A percentile compares a stretch with the other conserved stretches of the same genome.
These are phyloP conservation scores for Leishmania tropica DNA, from an alignment of 208 protist species.

Conservation along the genomic window DNA sequence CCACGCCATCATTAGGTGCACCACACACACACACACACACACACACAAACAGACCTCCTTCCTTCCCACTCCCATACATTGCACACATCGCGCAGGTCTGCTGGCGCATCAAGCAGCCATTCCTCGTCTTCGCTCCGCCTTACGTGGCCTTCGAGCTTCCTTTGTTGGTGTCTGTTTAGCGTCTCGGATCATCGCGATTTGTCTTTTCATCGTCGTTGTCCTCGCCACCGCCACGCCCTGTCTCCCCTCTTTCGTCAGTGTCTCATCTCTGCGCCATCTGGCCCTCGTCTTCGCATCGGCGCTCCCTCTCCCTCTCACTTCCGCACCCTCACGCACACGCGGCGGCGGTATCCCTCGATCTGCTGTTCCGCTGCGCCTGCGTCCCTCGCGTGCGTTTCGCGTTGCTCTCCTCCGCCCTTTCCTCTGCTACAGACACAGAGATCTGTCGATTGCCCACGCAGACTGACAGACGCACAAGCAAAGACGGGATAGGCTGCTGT, in stretches of 20 bases:
- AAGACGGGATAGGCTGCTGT: neutral
- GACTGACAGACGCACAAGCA: neutral
- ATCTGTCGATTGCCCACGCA: neutral
- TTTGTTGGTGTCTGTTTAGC: neutral
- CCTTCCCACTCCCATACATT: neutral
- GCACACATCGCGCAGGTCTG: neutral
- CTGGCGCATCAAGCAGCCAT: neutral
- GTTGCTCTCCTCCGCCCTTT: neutral
- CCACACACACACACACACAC: neutral
- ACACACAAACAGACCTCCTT: neutral
- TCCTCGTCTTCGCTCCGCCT: neutral
- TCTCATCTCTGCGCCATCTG: neutral
- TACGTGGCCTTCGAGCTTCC: neutral
- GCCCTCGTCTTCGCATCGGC: neutral
- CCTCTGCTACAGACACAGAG: neutral
- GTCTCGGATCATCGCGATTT: neutral
- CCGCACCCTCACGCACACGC: neutral
- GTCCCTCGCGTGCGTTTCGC: neutral
- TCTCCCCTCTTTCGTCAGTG: neutral
- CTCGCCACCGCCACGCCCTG: neutral
- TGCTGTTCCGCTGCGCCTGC: neutral
- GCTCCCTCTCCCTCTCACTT: neutral
- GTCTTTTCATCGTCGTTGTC: neutral
- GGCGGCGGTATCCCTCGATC: neutral
- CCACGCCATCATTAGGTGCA: neutral